These are phyloP conservation scores for Tuber umbilicatum DNA, from an alignment of 495 filamentous ascomycete genomes.

Conservation along the genomic window DNA sequence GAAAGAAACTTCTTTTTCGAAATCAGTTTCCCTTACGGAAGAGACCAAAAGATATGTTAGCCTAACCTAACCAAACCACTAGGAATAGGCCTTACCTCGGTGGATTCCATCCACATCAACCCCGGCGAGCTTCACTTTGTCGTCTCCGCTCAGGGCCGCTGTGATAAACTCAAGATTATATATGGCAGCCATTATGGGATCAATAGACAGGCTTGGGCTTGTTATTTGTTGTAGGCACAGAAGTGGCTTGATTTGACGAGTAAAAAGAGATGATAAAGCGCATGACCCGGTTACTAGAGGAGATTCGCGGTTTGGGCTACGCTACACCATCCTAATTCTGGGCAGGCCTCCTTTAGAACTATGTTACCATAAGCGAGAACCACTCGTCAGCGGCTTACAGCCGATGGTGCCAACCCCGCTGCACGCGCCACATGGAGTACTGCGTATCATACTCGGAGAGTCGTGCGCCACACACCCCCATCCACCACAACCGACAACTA, in stretches of 20 bases:
- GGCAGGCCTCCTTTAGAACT: background rate
- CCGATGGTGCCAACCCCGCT: background rate
- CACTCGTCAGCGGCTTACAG: background rate
- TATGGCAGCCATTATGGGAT: slow-evolving; percentile 1
- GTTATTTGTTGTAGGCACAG: background rate
- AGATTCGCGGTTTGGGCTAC: background rate
- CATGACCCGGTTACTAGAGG: background rate
- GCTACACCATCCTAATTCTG: background rate
- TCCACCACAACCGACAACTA: no score
- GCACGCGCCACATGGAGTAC: background rate
- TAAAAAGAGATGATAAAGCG: background rate
- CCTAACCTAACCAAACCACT: background rate
- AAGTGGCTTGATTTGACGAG: background rate
- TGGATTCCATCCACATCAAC: slow-evolving; percentile 85
- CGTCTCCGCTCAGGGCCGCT: slow-evolving; percentile 63
- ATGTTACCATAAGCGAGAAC: background rate
- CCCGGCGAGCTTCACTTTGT: slow-evolving; percentile 83
- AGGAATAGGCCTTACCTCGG: slow-evolving; percentile 48
- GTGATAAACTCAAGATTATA: slow-evolving; percentile 58
- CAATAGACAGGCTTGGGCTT: background rate
- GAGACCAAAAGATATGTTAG: background rate
- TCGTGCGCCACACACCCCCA: no score
- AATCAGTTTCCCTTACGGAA: slow-evolving; percentile 64
- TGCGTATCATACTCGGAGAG: no score
- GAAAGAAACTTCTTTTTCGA: slow-evolving; percentile 94